These are phyloP conservation scores for Aspergillus incahuasiensis DNA, from an alignment of 495 filamentous ascomycete species.

Conservation along the genomic window DNA sequence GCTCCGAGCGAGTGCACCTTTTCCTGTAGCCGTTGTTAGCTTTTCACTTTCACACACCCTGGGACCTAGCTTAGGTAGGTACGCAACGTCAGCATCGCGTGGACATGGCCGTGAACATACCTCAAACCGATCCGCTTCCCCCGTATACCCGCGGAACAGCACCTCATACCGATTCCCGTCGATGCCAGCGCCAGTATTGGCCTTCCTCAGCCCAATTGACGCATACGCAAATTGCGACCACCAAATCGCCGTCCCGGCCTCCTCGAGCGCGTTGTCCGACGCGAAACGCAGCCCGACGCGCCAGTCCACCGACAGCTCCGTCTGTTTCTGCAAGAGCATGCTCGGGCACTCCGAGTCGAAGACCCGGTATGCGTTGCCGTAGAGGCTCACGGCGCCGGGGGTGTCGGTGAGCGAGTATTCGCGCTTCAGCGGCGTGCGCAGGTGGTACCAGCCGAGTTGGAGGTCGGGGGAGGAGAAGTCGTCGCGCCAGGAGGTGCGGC, in stretches of 20 bases:
- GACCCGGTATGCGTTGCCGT: not conserved
- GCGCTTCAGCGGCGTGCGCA: not conserved
- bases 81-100: too few relatives aligned
- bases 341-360: not conserved
- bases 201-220: not conserved
- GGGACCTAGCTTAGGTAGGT: too few relatives aligned
- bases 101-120: not conserved
- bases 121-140: not conserved
- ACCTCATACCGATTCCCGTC: not conserved
- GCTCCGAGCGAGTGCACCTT: too few relatives aligned
- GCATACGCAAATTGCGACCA: not conserved
- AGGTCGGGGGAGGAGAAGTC: not conserved
- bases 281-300: not conserved
- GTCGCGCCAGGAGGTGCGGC: not conserved
- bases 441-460: not conserved
- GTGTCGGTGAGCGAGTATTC: not conserved
- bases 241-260: not conserved
- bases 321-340: not conserved
- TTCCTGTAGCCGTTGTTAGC: too few relatives aligned
- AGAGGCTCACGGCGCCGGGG: not conserved
- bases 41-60: too few relatives aligned
- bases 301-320: not conserved
- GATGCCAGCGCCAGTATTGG: too few relatives aligned
- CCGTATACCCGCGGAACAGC: not conserved
- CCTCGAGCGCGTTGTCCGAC: not conserved